Base-by-base conservation (phyloP, 768 basidiomycete genomes). In the Tricholomella constricta region DNA sequence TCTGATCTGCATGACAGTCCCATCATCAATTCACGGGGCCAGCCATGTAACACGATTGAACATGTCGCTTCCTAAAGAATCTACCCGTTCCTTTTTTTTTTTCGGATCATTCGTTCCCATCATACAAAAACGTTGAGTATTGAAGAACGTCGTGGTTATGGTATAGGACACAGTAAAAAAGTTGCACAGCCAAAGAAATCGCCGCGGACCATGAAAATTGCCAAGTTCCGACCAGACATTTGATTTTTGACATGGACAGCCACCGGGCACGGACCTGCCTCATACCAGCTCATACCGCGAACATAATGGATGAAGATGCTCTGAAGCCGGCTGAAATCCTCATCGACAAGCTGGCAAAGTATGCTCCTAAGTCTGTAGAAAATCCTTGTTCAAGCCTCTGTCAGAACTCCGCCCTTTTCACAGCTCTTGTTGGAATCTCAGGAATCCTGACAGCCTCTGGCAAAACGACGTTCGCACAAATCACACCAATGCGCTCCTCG, bases 391-490 rank as follows among this genome's bases (percentile, higher is more conserved):
- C 22, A 48, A 48, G 32, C 32, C 44, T 42, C 51, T 48, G 26
- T 40, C 61, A 80, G 78, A 58, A 69, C 63, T 11, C 67, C 71
- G 0, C 37, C 57, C 11, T 58, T 67, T 26, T 63, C 67, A 25
- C 82, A 91, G 26, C 73, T 91, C 26, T 93, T 12, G 78, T 92
- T 29, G 91, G 88, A 31, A 78, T 92, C 52, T 74, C 84, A 32
- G 91, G 91, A 6, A 80, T 88, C 15, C 94, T n/a, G n/a, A n/a
- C 95, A 3, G 95, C 90, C 1, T 88, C 89, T 0, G 93, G 94
- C 15, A 97, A 97, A 74, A 86, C 91, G 0, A 84, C 89, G 0
- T 75, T 95, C 26, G 82, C 92, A 11, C 70, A 72, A 48, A 75
- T 80, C 6, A 73, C 27, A 63, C 82, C 55, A 91, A 92, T 61